These are phyloP conservation scores for Vicia villosa DNA, from an alignment of 306 rosid species.

Conservation along the genomic window DNA sequence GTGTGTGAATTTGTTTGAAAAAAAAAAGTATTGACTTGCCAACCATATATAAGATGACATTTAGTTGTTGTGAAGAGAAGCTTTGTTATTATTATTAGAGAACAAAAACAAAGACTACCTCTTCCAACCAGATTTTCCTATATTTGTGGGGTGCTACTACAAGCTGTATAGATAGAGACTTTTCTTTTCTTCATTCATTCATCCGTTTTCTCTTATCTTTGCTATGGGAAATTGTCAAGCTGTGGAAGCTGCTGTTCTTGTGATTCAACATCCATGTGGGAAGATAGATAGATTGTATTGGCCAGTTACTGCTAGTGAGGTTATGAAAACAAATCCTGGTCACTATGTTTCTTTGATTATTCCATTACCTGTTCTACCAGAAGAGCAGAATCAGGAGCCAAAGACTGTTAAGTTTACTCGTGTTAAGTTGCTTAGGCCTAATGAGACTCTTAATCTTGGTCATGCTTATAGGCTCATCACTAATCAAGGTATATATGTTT, in stretches of 20 bases:
- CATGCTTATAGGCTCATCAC: conserved; percentile 95
- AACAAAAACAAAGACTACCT: conserved; percentile 6
- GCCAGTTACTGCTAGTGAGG: conserved; percentile 75
- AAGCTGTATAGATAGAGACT: conserved; percentile 88
- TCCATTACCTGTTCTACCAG: conserved; percentile 66
- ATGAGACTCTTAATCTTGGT: conserved; percentile 89
- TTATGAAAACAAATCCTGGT: conserved; percentile 87
- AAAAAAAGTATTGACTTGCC: conserved; percentile 39
- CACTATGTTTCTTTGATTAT: conserved; percentile 92
- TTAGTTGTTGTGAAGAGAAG: conserved; percentile 47
- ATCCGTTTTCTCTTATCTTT: conserved; percentile 45
- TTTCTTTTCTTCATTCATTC: conserved; percentile 41
- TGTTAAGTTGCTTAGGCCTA: conserved; percentile 91
- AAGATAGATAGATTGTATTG: conserved; percentile 84
- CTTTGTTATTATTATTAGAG: background rate
- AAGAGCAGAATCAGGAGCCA: conserved; percentile 41
- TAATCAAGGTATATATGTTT: conserved; percentile 56
- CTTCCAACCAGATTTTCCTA: conserved; percentile 34
- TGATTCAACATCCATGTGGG: conserved; percentile 92
- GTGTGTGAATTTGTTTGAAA: no score
- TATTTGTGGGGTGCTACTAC: conserved; percentile 47
- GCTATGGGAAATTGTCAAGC: conserved; percentile 97
- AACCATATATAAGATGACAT: conserved; percentile 33
- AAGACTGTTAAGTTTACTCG: conserved; percentile 77
- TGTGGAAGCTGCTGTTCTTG: conserved; percentile 96